Conservation (phyloP, 257 asterid genomes). For the Phtheirospermum japonicum region DNA sequence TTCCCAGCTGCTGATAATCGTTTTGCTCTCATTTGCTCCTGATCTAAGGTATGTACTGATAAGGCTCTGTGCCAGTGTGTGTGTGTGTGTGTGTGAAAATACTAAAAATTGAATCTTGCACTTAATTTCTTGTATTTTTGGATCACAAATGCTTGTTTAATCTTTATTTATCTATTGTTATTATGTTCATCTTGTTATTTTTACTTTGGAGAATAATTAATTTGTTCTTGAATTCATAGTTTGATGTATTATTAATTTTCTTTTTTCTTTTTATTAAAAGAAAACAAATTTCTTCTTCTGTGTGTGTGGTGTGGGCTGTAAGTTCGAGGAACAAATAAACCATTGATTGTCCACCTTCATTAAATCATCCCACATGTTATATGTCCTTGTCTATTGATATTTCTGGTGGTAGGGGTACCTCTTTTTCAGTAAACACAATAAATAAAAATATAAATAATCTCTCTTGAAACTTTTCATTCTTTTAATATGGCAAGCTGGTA, state of each 20-base stretch:
- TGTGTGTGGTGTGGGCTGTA: constrained; percentile 9
- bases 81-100: constrained; percentile 12
- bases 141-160: neutral
- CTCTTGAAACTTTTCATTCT: constrained; percentile 7
- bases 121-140: constrained; percentile 17
- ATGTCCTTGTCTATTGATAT: constrained; percentile 13
- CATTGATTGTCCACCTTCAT: constrained; percentile 16
- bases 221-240: constrained; percentile 22
- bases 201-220: neutral
- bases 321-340: constrained; percentile 9
- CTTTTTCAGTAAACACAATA: constrained; percentile 18
- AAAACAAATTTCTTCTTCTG: neutral
- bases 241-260: no score
- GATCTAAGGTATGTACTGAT: constrained; percentile 36
- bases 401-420: constrained; percentile 26
- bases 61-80: constrained; percentile 12
- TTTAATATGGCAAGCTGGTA: no score
- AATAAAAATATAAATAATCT: constrained; percentile 7
- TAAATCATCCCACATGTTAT: constrained; percentile 31
- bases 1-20: constrained; percentile 10
- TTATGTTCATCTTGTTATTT: neutral
- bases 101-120: constrained; percentile 25
- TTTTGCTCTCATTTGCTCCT: constrained; percentile 25
- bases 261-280: no score
- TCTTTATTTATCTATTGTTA: neutral